Conservation (phyloP, 2,329 filamentous ascomycete genomes). For the Diaporthe vaccinii region DNA sequence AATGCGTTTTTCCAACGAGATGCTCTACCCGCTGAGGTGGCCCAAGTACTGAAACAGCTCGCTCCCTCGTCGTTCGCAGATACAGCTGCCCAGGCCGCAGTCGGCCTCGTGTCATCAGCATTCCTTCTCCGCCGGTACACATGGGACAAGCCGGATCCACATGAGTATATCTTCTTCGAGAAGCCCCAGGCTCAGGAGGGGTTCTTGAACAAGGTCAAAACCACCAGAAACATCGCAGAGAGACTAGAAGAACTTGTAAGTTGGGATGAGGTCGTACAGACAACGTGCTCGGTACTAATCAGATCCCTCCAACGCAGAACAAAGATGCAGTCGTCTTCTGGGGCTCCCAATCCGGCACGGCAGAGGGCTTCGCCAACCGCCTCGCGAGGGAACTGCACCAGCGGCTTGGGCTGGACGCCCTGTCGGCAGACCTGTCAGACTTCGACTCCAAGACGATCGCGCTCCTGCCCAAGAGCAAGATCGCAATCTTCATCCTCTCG, state of each 20-base stretch:
- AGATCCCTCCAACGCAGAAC: background rate
- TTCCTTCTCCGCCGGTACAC: conserved; percentile 43
- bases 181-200: conserved; percentile 37
- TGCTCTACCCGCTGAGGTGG: background rate
- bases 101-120: conserved; percentile 51
- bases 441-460: conserved; percentile 58
- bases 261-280: background rate
- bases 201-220: conserved; percentile 13
- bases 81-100: conserved; percentile 35
- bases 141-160: conserved; percentile 40
- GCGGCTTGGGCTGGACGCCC: conserved; percentile 55
- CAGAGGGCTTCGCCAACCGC: conserved; percentile 57
- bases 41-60: conserved; percentile 32
- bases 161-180: conserved; percentile 39
- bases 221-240: conserved; percentile 41
- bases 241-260: conserved; percentile 46
- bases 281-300: background rate
- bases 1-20: conserved; percentile 5
- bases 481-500: conserved; percentile 53
- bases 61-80: conserved; percentile 27
- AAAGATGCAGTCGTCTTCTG: conserved; percentile 56
- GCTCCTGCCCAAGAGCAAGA: conserved; percentile 45
- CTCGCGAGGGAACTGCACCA: conserved; percentile 55
- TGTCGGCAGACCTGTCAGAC: conserved; percentile 61
- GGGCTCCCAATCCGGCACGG: conserved; percentile 63